phyloP scores from a whole-genome alignment of 306 rosid genomes.

The Calophaca sinica region DNA sequence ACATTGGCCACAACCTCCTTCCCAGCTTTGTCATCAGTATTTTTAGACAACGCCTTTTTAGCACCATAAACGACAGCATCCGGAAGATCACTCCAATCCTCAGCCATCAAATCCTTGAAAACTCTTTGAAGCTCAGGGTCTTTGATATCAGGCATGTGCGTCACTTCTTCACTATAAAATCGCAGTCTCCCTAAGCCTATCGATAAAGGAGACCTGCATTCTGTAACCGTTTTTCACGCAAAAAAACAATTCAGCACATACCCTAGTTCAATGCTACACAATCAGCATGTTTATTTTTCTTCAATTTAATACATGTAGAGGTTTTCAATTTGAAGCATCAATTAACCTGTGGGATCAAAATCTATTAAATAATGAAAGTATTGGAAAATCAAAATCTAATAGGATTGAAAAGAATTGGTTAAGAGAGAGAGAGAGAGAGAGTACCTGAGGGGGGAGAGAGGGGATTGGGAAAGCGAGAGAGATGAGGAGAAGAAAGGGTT shows the following conservation, averaged over 20 bases:
- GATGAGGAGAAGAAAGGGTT: conserved; percentile 49
- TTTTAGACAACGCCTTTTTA: conserved; percentile 69
- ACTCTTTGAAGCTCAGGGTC: conserved; percentile 66
- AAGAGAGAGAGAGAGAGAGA: conserved; percentile 13
- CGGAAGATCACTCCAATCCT: conserved; percentile 71
- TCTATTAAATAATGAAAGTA: background rate
- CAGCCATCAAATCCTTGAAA: conserved; percentile 91
- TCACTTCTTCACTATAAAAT: conserved; percentile 64
- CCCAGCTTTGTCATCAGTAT: conserved; percentile 71
- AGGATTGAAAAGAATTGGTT: background rate
- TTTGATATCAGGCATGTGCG: conserved; percentile 65
- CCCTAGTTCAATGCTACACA: conserved; percentile 2
- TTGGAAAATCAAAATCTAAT: background rate
- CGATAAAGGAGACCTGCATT: conserved; percentile 61
- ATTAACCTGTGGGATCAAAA: background rate
- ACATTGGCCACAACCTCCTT: conserved; percentile 72
- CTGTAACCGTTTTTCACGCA: conserved; percentile 52
- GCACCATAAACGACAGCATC: conserved; percentile 54
- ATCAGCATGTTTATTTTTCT: background rate
- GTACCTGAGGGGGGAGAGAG: conserved; percentile 52
- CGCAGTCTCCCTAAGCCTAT: conserved; percentile 60
- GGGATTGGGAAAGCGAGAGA: conserved; percentile 26
- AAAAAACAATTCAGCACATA: conserved; percentile 41
- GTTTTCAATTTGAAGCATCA: conserved; percentile 12
- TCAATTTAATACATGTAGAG: conserved; percentile 19